Conservation (phyloP, 257 asterid species). For the Solanum pinnatisectum region DNA sequence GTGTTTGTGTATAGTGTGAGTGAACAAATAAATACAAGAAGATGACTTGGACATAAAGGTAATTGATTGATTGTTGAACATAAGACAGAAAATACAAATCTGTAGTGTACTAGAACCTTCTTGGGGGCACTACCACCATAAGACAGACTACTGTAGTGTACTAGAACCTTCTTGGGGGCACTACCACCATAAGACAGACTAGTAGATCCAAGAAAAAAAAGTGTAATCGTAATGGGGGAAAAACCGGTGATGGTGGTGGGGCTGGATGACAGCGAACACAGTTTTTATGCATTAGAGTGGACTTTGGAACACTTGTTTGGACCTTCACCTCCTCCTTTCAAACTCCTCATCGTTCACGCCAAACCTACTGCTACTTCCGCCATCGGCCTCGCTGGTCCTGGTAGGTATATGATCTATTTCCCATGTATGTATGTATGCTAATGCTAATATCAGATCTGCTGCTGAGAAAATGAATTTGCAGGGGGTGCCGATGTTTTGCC, state of each 20-base stretch:
- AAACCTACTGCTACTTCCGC: constrained; percentile 45
- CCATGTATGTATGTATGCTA: not conserved
- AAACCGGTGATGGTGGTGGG: constrained; percentile 79
- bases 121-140: not conserved
- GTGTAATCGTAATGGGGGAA: constrained; percentile 15
- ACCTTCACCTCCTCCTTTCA: constrained; percentile 37
- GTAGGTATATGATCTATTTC: constrained; percentile 9
- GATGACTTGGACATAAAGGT: not conserved
- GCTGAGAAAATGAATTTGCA: not conserved
- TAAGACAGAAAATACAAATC: not conserved
- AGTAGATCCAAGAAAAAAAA: not conserved
- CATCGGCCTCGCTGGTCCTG: constrained; percentile 67
- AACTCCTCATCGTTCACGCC: constrained; percentile 57
- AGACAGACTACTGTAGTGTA: not conserved
- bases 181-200: not conserved
- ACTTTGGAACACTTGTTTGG: constrained; percentile 58
- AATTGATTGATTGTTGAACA: not conserved
- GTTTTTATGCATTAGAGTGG: constrained; percentile 79
- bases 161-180: not conserved
- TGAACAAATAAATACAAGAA: too few species aligned
- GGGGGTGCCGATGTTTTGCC: constrained; percentile 68
- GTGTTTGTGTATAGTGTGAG: not conserved
- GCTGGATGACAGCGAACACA: constrained; percentile 71
- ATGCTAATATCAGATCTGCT: not conserved
- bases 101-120: not conserved